Percentiles rank a stretch among this genome's conserved stretches.
Conservation (phyloP, 345 rosid species). For the Aegle marmelos region DNA sequence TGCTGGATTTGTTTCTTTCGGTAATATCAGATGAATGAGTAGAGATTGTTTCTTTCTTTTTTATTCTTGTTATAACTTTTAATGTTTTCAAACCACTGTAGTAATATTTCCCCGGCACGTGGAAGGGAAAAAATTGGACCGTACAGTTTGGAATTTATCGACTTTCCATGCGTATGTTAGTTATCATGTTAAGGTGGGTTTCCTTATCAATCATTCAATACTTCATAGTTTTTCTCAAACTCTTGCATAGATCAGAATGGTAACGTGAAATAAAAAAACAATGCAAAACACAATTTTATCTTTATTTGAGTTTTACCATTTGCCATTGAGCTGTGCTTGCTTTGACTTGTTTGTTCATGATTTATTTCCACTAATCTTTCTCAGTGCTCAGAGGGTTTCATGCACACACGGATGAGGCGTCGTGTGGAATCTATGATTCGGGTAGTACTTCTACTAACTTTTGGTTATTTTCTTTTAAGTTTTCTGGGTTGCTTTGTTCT, state of each 20-base stretch:
- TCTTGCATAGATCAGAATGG: not conserved
- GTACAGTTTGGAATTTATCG: conserved; percentile 83
- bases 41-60: not conserved
- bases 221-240: not conserved
- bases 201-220: not conserved
- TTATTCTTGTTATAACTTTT: conserved; percentile 13
- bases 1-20: conserved; percentile 96
- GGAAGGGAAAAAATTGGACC: conserved; percentile 83
- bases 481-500: not conserved
- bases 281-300: not conserved
- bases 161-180: conserved; percentile 96
- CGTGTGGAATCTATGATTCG: conserved; percentile 89
- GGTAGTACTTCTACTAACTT: conserved; percentile 34
- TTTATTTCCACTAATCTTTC: conserved; percentile 10
- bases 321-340: not conserved
- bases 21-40: conserved; percentile 35
- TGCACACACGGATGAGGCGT: conserved; percentile 95
- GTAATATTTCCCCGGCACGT: conserved; percentile 88
- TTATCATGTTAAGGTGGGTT: conserved; percentile 87
- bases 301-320: not conserved
- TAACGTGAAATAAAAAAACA: not conserved
- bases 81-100: conserved; percentile 26
- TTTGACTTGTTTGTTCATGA: conserved; percentile 6
- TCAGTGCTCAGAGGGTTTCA: conserved; percentile 92
- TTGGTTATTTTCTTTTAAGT: not conserved